phyloP scores from a whole-genome alignment of 305 asterid genomes.

The Solanum hybrid region DNA sequence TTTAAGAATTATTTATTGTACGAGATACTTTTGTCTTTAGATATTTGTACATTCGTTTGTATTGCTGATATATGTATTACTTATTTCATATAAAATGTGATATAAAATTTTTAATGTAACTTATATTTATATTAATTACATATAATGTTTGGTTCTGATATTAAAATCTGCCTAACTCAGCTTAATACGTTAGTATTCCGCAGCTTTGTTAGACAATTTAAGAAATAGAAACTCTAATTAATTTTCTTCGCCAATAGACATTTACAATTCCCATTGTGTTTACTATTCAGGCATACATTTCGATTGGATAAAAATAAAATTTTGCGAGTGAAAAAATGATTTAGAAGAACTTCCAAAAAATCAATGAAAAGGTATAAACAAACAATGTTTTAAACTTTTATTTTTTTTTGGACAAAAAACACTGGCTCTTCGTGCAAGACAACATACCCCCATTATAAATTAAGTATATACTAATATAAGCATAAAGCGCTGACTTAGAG shows the following conservation, averaged over 20 bases:
- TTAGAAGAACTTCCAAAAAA: background rate
- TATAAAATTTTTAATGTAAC: background rate
- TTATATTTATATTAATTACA: no score
- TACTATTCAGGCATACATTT: background rate
- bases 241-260: background rate
- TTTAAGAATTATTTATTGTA: no score
- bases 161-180: background rate
- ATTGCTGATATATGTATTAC: no score
- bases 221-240: background rate
- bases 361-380: background rate
- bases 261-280: background rate
- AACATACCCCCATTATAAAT: background rate
- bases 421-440: background rate
- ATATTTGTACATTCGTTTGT: no score
- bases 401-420: background rate
- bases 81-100: no score
- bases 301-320: background rate
- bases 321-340: background rate
- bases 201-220: background rate
- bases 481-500: background rate
- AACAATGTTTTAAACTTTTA: no score
- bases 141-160: background rate
- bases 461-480: background rate
- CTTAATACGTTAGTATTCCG: background rate
- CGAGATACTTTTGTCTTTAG: no score